These are phyloP conservation scores for Volutella citrinella DNA, from an alignment of 2,329 filamentous ascomycete genomes.

Conservation along the genomic window DNA sequence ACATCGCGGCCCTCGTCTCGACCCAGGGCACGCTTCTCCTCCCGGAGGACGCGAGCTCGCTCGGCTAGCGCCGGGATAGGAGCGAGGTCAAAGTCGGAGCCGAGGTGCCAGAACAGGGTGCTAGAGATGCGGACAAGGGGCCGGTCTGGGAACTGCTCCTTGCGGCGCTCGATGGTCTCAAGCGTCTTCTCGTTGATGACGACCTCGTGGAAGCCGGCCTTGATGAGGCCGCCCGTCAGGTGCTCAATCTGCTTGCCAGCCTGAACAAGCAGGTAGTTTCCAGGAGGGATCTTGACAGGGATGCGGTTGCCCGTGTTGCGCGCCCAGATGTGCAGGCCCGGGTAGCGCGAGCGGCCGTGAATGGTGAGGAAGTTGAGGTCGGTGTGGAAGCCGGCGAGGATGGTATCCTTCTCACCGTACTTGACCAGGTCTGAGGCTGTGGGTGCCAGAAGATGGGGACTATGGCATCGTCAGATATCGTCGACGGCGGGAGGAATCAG, in stretches of 20 bases:
- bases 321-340: conserved; percentile 61
- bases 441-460: conserved; percentile 59
- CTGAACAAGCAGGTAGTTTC: conserved; percentile 58
- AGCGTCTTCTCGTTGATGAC: conserved; percentile 54
- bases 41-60: conserved; percentile 42
- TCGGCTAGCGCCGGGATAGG: conserved; percentile 49
- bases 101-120: conserved; percentile 60
- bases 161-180: conserved; percentile 43
- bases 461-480: no score
- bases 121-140: conserved; percentile 57
- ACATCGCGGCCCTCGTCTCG: conserved; percentile 51
- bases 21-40: conserved; percentile 46
- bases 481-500: no score
- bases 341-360: conserved; percentile 60
- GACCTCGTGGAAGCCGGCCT: conserved; percentile 61
- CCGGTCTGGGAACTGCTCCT: conserved; percentile 40
- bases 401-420: conserved; percentile 53
- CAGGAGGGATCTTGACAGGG: conserved; percentile 55
- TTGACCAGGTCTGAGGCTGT: conserved; percentile 56
- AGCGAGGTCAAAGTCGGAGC: conserved; percentile 52
- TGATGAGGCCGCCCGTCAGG: conserved; percentile 57
- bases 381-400: conserved; percentile 62
- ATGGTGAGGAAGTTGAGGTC: conserved; percentile 65
- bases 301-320: conserved; percentile 60
- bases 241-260: conserved; percentile 63